A percentile compares a stretch with the other conserved stretches of the same genome.
Conservation (phyloP, 768 basidiomycete species). For the Tylopilus felleus region DNA sequence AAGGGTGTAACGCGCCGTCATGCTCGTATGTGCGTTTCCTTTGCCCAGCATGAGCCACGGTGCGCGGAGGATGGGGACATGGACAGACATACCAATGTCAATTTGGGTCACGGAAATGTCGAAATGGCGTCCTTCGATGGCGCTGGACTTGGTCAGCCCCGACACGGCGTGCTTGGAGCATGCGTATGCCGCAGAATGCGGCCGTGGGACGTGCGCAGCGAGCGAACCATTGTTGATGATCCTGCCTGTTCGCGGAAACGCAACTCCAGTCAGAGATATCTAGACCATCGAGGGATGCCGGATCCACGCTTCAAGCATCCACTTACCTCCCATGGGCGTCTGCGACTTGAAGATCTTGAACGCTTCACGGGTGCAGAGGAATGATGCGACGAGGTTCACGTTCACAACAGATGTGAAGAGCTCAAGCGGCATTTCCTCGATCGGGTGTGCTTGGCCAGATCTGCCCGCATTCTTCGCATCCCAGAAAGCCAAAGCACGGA, state of each 20-base stretch:
- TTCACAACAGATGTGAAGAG: conserved; percentile 63
- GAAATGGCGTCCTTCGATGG: conserved; percentile 71
- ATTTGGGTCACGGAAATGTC: conserved; percentile 79
- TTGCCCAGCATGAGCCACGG: neutral
- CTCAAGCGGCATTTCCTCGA: conserved; percentile 60
- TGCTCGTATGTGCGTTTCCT: conserved; percentile 71
- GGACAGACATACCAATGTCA: conserved; percentile 59
- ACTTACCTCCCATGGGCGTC: conserved; percentile 63
- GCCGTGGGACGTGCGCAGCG: conserved; percentile 68
- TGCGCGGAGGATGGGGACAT: too few species aligned
- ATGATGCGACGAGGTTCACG: conserved; percentile 69
- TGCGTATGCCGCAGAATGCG: conserved; percentile 62
- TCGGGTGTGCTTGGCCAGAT: conserved; percentile 41
- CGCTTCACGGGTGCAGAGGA: conserved; percentile 76
- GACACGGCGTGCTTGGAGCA: conserved; percentile 77
- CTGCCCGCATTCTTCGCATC: conserved; percentile 70
- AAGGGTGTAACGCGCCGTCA: conserved; percentile 44
- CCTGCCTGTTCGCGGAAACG: conserved; percentile 41
- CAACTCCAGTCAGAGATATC: neutral
- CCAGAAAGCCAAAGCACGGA: neutral
- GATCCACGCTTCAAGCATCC: neutral
- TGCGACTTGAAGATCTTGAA: conserved; percentile 71
- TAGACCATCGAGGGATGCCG: neutral
- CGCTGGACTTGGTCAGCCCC: conserved; percentile 72
- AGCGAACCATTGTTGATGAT: conserved; percentile 89